Evolutionary conservation across 768 basidiomycete species (phyloP).

Genomic region (Steccherinum ochraceum): DNA sequence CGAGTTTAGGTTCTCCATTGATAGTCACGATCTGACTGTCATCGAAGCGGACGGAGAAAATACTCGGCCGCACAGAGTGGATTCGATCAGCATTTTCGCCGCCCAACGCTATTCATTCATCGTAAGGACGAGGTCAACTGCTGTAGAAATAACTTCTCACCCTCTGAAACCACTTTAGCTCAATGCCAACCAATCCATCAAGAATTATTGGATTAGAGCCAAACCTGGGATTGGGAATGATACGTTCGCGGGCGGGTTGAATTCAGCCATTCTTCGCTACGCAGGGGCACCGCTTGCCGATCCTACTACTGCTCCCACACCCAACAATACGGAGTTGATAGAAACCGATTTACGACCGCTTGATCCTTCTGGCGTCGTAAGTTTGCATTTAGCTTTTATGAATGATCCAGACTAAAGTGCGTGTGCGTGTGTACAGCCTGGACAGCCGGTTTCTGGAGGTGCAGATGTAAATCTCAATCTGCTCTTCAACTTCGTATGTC

Average conservation of each 20-base stretch:
- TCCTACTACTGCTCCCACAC: slow-evolving; percentile 21
- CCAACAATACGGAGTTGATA: neutral
- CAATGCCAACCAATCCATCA: slow-evolving; percentile 15
- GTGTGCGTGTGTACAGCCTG: slow-evolving; percentile 5
- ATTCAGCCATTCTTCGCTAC: slow-evolving; percentile 36
- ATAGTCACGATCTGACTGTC: slow-evolving; percentile 37
- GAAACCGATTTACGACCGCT: slow-evolving; percentile 10
- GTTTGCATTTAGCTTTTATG: neutral
- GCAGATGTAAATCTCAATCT: slow-evolving; percentile 13
- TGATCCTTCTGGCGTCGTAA: slow-evolving; percentile 7
- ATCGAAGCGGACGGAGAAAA: slow-evolving; percentile 42
- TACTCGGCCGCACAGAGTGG: slow-evolving; percentile 30
- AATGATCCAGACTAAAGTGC: neutral
- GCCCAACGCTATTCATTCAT: slow-evolving; percentile 51
- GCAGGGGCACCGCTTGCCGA: slow-evolving; percentile 23
- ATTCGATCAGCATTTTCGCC: slow-evolving; percentile 37
- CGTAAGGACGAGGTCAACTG: slow-evolving; percentile 15
- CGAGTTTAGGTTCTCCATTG: slow-evolving; percentile 38
- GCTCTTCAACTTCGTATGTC: slow-evolving; percentile 14
- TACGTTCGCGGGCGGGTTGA: slow-evolving; percentile 22
- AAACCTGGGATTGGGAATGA: slow-evolving; percentile 19
- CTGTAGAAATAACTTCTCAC: neutral
- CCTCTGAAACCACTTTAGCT: slow-evolving; percentile 6
- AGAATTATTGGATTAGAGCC: slow-evolving; percentile 42
- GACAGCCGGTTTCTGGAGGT: slow-evolving; percentile 12